Percentiles rank a stretch among this genome's conserved stretches.
Evolutionary conservation across 73 alveolate species (phyloP).

Genomic region (Paramecium sexaurelia): DNA sequence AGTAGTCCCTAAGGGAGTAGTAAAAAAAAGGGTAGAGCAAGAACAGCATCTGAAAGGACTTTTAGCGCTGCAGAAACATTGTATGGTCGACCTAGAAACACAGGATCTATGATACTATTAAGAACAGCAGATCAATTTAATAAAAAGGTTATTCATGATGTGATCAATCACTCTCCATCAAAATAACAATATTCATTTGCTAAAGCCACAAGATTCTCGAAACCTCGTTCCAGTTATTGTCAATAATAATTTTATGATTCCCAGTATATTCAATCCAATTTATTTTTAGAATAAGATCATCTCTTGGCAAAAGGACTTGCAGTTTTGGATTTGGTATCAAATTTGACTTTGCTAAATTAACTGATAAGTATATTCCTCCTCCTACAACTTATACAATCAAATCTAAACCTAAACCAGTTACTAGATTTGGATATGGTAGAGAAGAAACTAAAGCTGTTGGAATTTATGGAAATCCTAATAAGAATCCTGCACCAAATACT

Average conservation of each 20-base stretch:
- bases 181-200: conserved; percentile 33
- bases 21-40: background rate
- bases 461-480: background rate
- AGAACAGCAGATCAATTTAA: conserved; percentile 46
- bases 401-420: background rate
- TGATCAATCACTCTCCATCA: conserved; percentile 15
- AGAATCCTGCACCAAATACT: conserved; percentile 47
- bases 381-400: conserved; percentile 36
- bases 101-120: conserved; percentile 14
- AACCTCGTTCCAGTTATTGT: conserved; percentile 50
- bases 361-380: conserved; percentile 46
- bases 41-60: conserved; percentile 35
- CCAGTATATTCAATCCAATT: background rate
- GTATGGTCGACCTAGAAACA: background rate
- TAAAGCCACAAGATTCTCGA: conserved; percentile 45
- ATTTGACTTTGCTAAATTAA: background rate
- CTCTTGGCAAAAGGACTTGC: conserved; percentile 2
- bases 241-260: conserved; percentile 42
- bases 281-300: background rate
- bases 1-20: conserved; percentile 5
- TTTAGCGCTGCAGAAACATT: conserved; percentile 9
- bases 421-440: conserved; percentile 45
- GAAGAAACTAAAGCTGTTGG: conserved; percentile 14
- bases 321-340: conserved; percentile 27
- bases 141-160: conserved; percentile 47